phyloP scores from a whole-genome alignment of 352 stramenopile genomes.

The Phytophthora pini region DNA sequence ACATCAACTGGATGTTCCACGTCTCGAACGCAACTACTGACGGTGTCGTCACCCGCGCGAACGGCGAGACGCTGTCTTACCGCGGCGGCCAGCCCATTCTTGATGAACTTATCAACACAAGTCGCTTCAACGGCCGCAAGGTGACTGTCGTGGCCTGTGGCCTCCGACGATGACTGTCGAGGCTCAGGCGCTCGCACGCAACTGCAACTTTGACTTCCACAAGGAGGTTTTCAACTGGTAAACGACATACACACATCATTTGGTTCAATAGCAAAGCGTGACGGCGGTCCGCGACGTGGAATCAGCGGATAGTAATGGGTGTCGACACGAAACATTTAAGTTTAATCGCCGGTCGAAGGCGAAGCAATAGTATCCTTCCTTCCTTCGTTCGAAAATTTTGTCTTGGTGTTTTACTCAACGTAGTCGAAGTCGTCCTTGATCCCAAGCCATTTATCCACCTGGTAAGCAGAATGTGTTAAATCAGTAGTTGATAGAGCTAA shows the following conservation, averaged over 20 bases:
- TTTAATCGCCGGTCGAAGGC: constrained; percentile 24
- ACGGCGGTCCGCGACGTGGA: constrained; percentile 1
- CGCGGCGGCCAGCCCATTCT: constrained; percentile 61
- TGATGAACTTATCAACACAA: constrained; percentile 74
- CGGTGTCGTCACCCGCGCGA: constrained; percentile 51
- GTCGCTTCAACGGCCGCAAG: constrained; percentile 60
- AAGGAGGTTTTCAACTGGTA: constrained; percentile 89
- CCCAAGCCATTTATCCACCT: constrained; percentile 88
- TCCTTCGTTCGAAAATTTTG: constrained; percentile 1
- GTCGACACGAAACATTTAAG: constrained; percentile 18
- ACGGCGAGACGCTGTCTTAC: constrained; percentile 66
- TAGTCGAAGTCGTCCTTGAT: constrained; percentile 91
- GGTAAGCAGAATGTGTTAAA: constrained; percentile 2
- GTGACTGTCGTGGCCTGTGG: constrained; percentile 77
- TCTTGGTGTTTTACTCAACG: constrained; percentile 49
- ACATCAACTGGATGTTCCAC: constrained; percentile 69
- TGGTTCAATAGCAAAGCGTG: constrained; percentile 22
- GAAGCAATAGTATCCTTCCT: constrained; percentile 29
- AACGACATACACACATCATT: constrained; percentile 17
- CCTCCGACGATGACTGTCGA: constrained; percentile 76
- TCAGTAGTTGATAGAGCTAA: neutral
- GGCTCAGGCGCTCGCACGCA: constrained; percentile 67
- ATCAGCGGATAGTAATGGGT: neutral
- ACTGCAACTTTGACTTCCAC: constrained; percentile 81
- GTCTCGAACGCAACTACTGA: constrained; percentile 59